phyloP scores from a whole-genome alignment of 2,329 filamentous ascomycete genomes.

The Dendrostoma leiphaemia region DNA sequence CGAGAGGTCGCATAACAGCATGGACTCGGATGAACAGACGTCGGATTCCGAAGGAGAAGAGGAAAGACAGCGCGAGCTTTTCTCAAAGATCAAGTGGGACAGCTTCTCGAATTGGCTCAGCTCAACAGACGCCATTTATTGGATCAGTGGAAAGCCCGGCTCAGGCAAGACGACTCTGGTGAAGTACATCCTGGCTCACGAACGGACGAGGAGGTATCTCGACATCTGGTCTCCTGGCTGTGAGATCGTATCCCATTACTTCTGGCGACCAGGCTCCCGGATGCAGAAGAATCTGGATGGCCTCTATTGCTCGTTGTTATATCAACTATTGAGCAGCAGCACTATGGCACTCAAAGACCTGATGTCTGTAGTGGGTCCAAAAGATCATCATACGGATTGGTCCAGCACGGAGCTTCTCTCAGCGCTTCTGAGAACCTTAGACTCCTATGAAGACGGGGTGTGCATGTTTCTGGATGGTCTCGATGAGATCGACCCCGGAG shows the following conservation, averaged over 20 bases:
- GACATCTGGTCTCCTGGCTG: conserved; percentile 20
- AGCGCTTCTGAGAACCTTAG: neutral
- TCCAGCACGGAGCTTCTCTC: conserved; percentile 1
- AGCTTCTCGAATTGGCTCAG: conserved; percentile 9
- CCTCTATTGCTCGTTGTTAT: conserved; percentile 24
- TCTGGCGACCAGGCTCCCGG: conserved; percentile 28
- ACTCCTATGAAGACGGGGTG: neutral
- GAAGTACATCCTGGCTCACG: conserved; percentile 25
- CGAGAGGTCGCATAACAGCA: neutral
- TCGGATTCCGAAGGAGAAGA: neutral
- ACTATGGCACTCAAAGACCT: neutral
- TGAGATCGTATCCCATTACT: conserved; percentile 26
- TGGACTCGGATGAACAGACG: no score
- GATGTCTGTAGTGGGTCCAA: neutral
- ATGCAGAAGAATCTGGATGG: conserved; percentile 28
- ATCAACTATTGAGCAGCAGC: conserved; percentile 17
- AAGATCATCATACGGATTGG: conserved; percentile 20
- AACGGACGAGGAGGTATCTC: conserved; percentile 19
- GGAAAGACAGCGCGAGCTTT: neutral
- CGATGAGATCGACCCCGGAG: conserved; percentile 1
- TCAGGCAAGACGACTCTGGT: conserved; percentile 33
- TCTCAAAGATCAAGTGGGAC: neutral
- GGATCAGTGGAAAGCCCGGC: conserved; percentile 31
- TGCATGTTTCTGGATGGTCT: conserved; percentile 21
- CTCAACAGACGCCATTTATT: conserved; percentile 21